Evolutionary conservation across 176 grass and related monocot species (phyloP).

Genomic region (Panicum miliaceum): DNA sequence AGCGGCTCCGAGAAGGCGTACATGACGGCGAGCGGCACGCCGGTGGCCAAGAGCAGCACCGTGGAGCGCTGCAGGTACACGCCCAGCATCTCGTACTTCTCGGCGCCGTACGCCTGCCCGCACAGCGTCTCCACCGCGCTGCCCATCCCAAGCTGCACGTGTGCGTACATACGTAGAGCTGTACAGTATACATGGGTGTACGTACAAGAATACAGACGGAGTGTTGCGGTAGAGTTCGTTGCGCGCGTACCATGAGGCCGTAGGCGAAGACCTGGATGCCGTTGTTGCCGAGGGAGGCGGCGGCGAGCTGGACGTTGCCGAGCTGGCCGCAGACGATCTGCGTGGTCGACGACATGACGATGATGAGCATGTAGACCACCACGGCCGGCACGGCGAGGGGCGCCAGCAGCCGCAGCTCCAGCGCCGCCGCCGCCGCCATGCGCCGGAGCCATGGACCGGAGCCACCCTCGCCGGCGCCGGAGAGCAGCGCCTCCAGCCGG

Average conservation of each 20-base stretch:
- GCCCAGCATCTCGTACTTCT: constrained; percentile 83
- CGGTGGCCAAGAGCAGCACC: constrained; percentile 73
- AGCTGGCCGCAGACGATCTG: constrained; percentile 78
- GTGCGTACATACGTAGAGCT: no score
- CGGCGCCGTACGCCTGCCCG: constrained; percentile 80
- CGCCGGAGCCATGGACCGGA: constrained; percentile 14
- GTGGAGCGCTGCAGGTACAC: constrained; percentile 82
- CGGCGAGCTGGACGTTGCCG: constrained; percentile 78
- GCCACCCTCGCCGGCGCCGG: background rate
- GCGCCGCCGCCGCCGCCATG: constrained; percentile 27
- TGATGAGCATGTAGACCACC: constrained; percentile 68
- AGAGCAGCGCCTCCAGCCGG: constrained; percentile 58
- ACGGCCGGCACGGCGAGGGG: constrained; percentile 62
- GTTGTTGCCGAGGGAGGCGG: constrained; percentile 78
- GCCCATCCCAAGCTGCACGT: constrained; percentile 78
- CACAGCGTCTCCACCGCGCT: constrained; percentile 95
- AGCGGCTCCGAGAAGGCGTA: constrained; percentile 76
- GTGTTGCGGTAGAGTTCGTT: no score
- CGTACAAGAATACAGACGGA: no score
- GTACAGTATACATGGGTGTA: no score
- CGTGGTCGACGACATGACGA: constrained; percentile 64
- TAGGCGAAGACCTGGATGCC: constrained; percentile 83
- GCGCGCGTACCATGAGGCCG: constrained; percentile 60
- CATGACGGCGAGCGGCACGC: constrained; percentile 71
- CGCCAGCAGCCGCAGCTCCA: constrained; percentile 62